Evolutionary conservation across 345 rosid genomes (phyloP), one percentile per base, ranked within the genome.

Genomic region (Bretschneidera sinensis): DNA sequence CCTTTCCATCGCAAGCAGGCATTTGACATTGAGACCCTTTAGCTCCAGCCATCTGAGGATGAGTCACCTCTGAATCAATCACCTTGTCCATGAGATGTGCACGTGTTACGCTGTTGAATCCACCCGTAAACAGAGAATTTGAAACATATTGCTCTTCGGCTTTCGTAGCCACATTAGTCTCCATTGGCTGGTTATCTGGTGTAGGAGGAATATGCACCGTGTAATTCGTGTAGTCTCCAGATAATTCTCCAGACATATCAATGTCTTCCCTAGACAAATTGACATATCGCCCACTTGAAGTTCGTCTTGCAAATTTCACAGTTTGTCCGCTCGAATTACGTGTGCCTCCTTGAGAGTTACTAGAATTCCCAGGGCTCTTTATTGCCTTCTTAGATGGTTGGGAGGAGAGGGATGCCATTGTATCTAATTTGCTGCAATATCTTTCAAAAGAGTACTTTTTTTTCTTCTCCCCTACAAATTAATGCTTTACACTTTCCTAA

Each of bases 71-170:
- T 3, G 95, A 87, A 7, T 94, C 99, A 8, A 90, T 94, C 61
- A 92, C 99, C 72, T 94, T 94, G 59, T 94, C 98, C 97, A 89
- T 92, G 64, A 89, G 86, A 76, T 92, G 97, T 0, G 97, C 97
- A 0, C 97, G 88, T 0, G 96, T 94, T 18, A 90, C 96, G 67
- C 87, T 90, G 28, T 90, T 94, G 83, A 94, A 94, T 19, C 99
- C 99, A 0, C 99, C 99, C 0, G 96, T 90, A 57, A 94, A 90
- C 7, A 90, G 70, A 34, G 99, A 90, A 73, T 86, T 90, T 2
- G 99, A 83, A 17, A 94, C 96, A 35, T 87, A 86, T 64, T 94
- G 99, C 55, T 94, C 97, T 71, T 92, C 96, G 0, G 91, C 95
- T 75, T 82, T 87, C 43, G 77, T 74, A 16, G 84, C 87, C 1